phyloP scores from a whole-genome alignment of 2,329 filamentous ascomycete species.

The Sphaerulina vaccinii region DNA sequence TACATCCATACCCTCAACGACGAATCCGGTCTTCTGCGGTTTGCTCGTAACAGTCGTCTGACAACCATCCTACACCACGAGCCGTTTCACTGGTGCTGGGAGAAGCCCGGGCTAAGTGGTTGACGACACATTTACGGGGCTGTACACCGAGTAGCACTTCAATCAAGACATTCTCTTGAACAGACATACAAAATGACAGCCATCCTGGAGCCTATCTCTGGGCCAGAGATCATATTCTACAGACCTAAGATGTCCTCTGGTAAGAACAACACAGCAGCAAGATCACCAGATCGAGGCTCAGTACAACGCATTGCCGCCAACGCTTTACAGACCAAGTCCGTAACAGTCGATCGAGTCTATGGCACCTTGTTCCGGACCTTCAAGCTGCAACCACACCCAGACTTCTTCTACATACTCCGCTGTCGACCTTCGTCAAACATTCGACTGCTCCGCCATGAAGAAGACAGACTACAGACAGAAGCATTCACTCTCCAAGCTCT shows the following conservation, averaged over 20 bases:
- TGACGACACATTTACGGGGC: too few relatives aligned
- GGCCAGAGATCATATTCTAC: conserved; percentile 3
- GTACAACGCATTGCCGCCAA: conserved; percentile 29
- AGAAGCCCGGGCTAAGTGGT: too few relatives aligned
- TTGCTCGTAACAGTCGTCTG: conserved; percentile 19
- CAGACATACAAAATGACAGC: conserved; percentile 23
- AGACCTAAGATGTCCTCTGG: conserved; percentile 12
- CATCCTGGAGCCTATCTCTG: conserved; percentile 4
- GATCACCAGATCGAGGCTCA: conserved; percentile 27
- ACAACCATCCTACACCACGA: neutral
- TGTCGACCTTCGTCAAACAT: conserved; percentile 41
- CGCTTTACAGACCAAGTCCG: conserved; percentile 30
- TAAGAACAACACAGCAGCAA: conserved; percentile 8
- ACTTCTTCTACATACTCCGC: conserved; percentile 43
- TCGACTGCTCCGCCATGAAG: conserved; percentile 46
- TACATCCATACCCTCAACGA: conserved; percentile 7
- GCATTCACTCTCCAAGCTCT: conserved; percentile 41
- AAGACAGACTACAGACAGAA: conserved; percentile 43
- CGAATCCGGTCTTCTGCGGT: conserved; percentile 23
- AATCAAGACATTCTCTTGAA: neutral
- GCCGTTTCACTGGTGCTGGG: too few relatives aligned
- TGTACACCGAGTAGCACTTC: neutral
- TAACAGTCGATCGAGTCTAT: conserved; percentile 30
- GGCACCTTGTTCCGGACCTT: conserved; percentile 43
- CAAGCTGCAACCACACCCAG: conserved; percentile 42